Conservation (phyloP, 1,139 yeast species). For the Kodamaea anthophila region DNA sequence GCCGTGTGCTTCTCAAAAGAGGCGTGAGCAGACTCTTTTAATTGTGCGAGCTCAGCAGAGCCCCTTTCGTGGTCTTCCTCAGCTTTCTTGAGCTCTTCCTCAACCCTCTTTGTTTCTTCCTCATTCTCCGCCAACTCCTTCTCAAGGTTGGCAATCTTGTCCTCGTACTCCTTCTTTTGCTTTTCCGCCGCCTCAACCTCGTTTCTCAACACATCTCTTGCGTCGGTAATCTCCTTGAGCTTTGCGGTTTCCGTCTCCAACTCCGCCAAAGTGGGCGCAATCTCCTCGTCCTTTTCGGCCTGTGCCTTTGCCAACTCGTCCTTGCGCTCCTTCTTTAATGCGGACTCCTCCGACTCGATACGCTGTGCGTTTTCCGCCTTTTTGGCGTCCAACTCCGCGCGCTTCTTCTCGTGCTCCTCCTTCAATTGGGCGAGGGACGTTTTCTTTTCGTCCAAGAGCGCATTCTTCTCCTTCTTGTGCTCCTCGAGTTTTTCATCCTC, state of each 20-base stretch:
- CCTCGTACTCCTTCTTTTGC: slow-evolving; percentile 29
- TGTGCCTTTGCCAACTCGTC: slow-evolving; percentile 42
- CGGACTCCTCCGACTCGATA: slow-evolving; percentile 39
- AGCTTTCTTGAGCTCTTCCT: slow-evolving; percentile 28
- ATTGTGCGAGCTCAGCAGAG: slow-evolving; percentile 25
- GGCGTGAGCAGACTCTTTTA: slow-evolving; percentile 21
- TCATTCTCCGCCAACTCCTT: slow-evolving; percentile 33
- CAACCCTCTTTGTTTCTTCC: slow-evolving; percentile 30
- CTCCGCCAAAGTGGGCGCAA: slow-evolving; percentile 38
- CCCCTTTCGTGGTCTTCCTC: slow-evolving; percentile 28
- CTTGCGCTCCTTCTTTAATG: slow-evolving; percentile 33
- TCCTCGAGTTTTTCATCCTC: slow-evolving; percentile 33
- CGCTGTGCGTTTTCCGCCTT: slow-evolving; percentile 37
- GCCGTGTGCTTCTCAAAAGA: slow-evolving; percentile 22
- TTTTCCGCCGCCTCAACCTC: slow-evolving; percentile 31
- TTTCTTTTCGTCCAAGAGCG: slow-evolving; percentile 32
- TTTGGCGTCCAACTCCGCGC: slow-evolving; percentile 32
- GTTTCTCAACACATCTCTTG: slow-evolving; percentile 29
- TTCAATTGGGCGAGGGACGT: slow-evolving; percentile 31
- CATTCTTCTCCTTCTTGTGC: slow-evolving; percentile 30
- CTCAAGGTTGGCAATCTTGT: slow-evolving; percentile 30
- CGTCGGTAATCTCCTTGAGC: slow-evolving; percentile 34
- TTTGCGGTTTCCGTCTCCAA: slow-evolving; percentile 34
- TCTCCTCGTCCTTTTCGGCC: slow-evolving; percentile 37
- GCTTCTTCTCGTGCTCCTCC: slow-evolving; percentile 28